Evolutionary conservation across 139 green algal genomes (phyloP), one percentile per base, ranked within the genome.

Genomic region (Chlorella sp.): DNA sequence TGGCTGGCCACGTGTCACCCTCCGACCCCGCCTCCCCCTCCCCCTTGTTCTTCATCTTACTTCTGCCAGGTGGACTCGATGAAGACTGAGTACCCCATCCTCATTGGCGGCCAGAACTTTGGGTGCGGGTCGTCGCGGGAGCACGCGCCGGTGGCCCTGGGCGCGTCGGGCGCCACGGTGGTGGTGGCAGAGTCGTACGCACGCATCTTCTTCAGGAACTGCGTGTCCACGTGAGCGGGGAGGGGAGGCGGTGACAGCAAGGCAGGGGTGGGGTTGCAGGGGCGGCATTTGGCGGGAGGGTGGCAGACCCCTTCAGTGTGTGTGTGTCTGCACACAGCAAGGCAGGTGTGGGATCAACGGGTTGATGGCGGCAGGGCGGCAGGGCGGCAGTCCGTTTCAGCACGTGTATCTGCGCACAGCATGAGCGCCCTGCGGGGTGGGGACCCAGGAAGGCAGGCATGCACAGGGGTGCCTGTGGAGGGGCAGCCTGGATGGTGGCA

Each of bases 131-230:
- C 96, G 3, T 98, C 96, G 11, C 91, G 97, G 5, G 97, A 99
- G 92, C 97, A 99, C 86, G 97, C 97, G 4, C 97, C 97, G 16
- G 97, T 99, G 18, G 96, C 96, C 18, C 92, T 99, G 71, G 97
- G 97, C 12, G 97, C 97, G 32, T 91, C 94, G 87, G 96, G 96
- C 94, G 91, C 73, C 34, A 83, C 90, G 75, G 96, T 96, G 19
- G 96, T 98, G 34, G 95, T 99, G 36, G 95, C 97, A 1, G 90
- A 99, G 93, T 98, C 96, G 5, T 99, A 99, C 92, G 97, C 97
- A 0, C 96, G 97, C 85, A 99, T 99, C 91, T 99, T 99, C 93
- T 99, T 99, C 94, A 92, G 97, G 57, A 99, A 99, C 92, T 99
- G 97, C 93, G 98, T 99, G 26, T 93, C 97, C 80, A 99, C 97